phyloP scores from a whole-genome alignment of 441 rosid genomes.

The Dalechampia spathulata region DNA sequence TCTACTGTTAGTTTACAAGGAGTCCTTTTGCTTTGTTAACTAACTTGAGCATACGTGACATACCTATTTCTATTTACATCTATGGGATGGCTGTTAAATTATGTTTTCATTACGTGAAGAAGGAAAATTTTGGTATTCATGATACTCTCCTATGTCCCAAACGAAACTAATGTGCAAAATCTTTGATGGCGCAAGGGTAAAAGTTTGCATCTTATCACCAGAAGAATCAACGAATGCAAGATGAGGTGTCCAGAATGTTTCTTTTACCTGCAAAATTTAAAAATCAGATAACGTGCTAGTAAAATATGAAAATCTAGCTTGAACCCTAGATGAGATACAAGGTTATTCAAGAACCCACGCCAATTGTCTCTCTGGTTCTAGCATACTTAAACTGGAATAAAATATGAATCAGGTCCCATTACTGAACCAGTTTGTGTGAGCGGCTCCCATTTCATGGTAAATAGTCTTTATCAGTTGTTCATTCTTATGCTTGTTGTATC shows the following conservation, averaged over 20 bases:
- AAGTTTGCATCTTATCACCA: not conserved
- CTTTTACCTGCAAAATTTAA: not conserved
- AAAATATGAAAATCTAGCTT: not conserved
- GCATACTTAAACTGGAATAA: too few species aligned
- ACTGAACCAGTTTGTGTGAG: not conserved
- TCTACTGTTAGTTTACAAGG: not conserved
- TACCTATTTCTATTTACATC: not conserved
- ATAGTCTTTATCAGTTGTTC: not conserved
- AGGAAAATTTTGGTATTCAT: not conserved
- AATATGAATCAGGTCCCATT: not conserved
- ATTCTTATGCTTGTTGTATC: conserved; percentile 10
- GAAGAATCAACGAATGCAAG: not conserved
- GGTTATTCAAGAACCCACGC: not conserved
- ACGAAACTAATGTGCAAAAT: not conserved
- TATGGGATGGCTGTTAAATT: not conserved
- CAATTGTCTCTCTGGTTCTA: not conserved
- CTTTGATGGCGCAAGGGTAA: not conserved
- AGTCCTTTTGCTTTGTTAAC: not conserved
- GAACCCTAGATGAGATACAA: not conserved
- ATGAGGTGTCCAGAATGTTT: not conserved
- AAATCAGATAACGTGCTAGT: not conserved
- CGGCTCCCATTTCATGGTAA: not conserved
- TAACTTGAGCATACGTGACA: not conserved
- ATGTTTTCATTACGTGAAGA: not conserved
- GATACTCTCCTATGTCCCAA: not conserved